These are phyloP conservation scores for Niveomyces coronatus DNA, from an alignment of 2,329 filamentous ascomycete genomes.

Conservation along the genomic window DNA sequence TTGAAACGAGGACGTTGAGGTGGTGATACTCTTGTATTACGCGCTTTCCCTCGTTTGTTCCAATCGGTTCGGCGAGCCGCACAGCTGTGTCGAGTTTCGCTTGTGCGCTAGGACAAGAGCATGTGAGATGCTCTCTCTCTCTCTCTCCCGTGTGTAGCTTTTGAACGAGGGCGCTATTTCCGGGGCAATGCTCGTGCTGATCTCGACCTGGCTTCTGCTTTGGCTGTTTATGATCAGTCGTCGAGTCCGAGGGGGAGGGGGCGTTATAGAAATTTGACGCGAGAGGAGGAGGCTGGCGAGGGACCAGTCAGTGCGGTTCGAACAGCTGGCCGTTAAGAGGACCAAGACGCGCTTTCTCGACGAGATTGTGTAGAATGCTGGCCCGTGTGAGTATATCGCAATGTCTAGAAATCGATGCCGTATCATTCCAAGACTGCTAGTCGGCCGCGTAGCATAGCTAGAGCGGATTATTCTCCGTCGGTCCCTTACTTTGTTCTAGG, in stretches of 20 bases:
- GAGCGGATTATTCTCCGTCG: slow-evolving; percentile 5
- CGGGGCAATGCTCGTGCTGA: no score
- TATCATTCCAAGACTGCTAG: slow-evolving; percentile 6
- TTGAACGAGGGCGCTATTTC: no score
- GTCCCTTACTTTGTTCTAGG: no score
- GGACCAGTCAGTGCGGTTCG: no score
- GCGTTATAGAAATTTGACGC: no score
- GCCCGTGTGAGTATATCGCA: background rate
- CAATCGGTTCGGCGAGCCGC: slow-evolving; percentile 4
- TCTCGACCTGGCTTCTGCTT: no score
- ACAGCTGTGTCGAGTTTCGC: background rate
- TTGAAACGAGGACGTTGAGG: slow-evolving; percentile 1
- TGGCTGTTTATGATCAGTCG: no score
- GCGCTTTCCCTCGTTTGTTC: slow-evolving; percentile 7
- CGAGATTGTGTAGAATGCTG: background rate
- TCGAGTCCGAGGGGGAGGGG: no score
- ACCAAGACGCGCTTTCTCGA: slow-evolving; percentile 4
- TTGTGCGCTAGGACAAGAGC: background rate
- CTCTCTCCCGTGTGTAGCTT: no score
- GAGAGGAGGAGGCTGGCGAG: no score
- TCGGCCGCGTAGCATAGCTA: slow-evolving; percentile 3
- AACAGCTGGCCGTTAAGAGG: background rate
- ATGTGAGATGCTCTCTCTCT: background rate
- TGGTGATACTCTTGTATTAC: slow-evolving; percentile 6
- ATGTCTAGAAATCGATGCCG: slow-evolving; percentile 1